Evolutionary conservation across 805 yeast species (phyloP), one percentile per base, ranked within the genome.

Genomic region (Dipodascus geniculatus): DNA sequence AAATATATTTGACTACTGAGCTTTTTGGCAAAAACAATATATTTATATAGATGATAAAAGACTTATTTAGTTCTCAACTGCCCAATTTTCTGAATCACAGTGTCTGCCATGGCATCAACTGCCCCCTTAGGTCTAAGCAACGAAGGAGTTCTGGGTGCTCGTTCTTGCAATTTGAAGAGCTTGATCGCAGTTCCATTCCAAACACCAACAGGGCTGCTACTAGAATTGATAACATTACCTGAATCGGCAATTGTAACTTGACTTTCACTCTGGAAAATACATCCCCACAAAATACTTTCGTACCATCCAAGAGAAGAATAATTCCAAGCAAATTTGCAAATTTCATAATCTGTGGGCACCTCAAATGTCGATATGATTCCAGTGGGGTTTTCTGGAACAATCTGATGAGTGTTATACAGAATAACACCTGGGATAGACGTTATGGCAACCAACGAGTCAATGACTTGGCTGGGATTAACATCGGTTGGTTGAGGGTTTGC

Each of bases 231-330:
- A 19, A 55, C 52, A 17, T 48, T 55, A 2, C 55, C 50, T 16
- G 60, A 60, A 16, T 52, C 61, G 19, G 51, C 23, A 3, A 53
- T 52, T n/a, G 48, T 19, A 52, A 48, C 35, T 31, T 54, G 56
- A 44, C 54, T 53, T 23, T 60, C 61, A 28, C 53, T 47, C 48
- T 57, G 58, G 59, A 74, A 84, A 0, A 84, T 74, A 31, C 71
- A 68, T 1, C 82, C 79, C 82, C 86, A 84, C 23, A 86, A 61
- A 8, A 84, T 69, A 2, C 85, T 75, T 42, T 76, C 73, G 65
- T 86, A 86, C 95, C 95, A 87, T 0, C 89, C 90, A 22, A 85
- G 68, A 0, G 87, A 80, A 22, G 74, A 62, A 52, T 69, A 70
- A 42, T 78, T 75, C 95, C 95, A 87, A 3, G 69, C 64, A 59